These are phyloP conservation scores for Chaetomiaceae sp. DNA, from an alignment of 2,329 filamentous ascomycete genomes.

Conservation along the genomic window DNA sequence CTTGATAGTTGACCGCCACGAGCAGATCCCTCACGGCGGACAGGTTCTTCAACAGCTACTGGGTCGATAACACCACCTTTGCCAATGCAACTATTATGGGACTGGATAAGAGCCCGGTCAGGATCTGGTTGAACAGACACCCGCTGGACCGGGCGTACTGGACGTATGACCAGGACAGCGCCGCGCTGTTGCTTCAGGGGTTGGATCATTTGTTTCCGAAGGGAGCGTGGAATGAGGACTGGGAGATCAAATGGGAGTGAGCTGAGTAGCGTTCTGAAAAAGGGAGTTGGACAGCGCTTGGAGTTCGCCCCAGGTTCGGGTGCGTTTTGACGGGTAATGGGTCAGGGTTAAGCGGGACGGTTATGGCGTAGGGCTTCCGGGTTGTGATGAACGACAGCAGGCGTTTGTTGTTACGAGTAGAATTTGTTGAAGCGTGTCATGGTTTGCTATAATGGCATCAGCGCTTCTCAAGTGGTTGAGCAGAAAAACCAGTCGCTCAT, in stretches of 20 bases:
- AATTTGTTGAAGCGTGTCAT: too few relatives aligned
- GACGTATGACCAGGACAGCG: constrained; percentile 43
- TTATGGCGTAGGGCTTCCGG: too few relatives aligned
- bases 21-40: constrained; percentile 43
- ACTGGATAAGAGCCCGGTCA: constrained; percentile 36
- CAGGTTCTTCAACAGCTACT: constrained; percentile 43
- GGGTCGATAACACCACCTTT: constrained; percentile 52
- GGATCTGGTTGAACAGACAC: constrained; percentile 51
- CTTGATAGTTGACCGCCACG: constrained; percentile 29
- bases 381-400: too few relatives aligned
- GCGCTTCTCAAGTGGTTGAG: too few relatives aligned
- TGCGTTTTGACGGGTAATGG: neutral
- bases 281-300: neutral
- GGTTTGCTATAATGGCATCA: too few relatives aligned
- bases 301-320: neutral
- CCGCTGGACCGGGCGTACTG: constrained; percentile 40
- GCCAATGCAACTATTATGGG: constrained; percentile 62
- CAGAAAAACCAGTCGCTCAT: too few relatives aligned
- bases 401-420: too few relatives aligned
- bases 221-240: constrained; percentile 56
- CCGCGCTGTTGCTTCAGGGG: constrained; percentile 47
- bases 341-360: neutral
- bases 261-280: neutral
- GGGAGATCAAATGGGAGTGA: constrained; percentile 36
- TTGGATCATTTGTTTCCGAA: constrained; percentile 44